Evolutionary conservation across 2,329 filamentous ascomycete species (phyloP), one percentile per base, ranked within the genome.

Genomic region (Nothomitra cinnamomea): DNA sequence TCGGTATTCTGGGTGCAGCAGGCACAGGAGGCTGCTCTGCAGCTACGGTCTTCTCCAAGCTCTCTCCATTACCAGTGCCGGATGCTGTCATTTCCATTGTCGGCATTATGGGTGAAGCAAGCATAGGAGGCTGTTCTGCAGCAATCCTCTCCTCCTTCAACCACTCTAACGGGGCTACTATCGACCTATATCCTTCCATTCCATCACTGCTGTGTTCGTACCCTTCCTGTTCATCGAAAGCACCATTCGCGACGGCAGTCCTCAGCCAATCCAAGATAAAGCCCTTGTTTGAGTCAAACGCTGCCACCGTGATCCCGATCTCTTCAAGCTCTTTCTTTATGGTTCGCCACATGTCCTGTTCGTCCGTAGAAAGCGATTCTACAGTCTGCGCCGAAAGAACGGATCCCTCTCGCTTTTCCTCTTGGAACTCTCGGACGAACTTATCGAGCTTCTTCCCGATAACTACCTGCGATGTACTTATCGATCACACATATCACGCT

Each of bases 301-400:
- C 54, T 17, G 54, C 45, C 10, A 57, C 35, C 8, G 56, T 54
- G 5, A 60, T 57, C 2, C 59, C 59, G 49, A 60, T 52, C 2
- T 60, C 56, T 47, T 60, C 56, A 5, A 60, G 38, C 5, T 57
- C 57, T 52, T 59, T 58, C 15, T 57, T 54, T 5, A 60, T 53
- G 2, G 35, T 22, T 15, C 57, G 55, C 59, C 59, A 60, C n/a
- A 25, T 22, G 19, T 51, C 25, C 43, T 53, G 48, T 15, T 58
- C 58, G 43, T 57, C 50, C 6, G 21, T 17, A 13, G 57, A 49
- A 13, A 60, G 41, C 1, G 53, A 55, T 7, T 60, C 57, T 8
- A 57, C 51, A 0, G 58, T 57, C 19, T 52, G 48, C 12, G 24
- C n/a, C 3, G 56, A 57, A 8, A 58, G 2, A 12, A 58, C 13